Evolutionary conservation across 2,329 filamentous ascomycete species (phyloP), one percentile per base, ranked within the genome.

Genomic region (Trichoderma gracile): DNA sequence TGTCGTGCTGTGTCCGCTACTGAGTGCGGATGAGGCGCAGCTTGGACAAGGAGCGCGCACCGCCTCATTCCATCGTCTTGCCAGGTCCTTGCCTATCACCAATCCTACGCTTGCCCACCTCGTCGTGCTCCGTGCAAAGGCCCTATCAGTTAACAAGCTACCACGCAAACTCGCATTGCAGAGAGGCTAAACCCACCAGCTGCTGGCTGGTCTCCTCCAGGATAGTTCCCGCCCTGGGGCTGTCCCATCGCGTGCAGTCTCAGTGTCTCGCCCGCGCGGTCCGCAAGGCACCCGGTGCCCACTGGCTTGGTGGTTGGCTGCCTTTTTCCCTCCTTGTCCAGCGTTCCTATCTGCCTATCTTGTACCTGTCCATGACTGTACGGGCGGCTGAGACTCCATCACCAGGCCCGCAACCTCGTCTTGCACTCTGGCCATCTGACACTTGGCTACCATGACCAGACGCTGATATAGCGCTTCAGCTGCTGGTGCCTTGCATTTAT

Each of bases 301-400:
- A 61, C 42, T 50, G 33, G 52, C 23, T 47, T 19, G 38, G 19
- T 42, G 38, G 58, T 53, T 46, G 58, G 58, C 63, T 33, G 30
- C 30, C 30, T 33, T 52, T 61, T 53, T 45, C 33, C 21, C 8
- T 10, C 40, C 19, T 52, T 53, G 12, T 23, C 15, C 5, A 38
- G 23, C 54, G 25, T 54, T 38, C 40, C 27, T 33, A 56, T 46
- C n/a, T n/a, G n/a, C n/a, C n/a, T n/a, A n/a, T n/a, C n/a, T 46
- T 63, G 53, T 49, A 50, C 49, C 47, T 54, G 54, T 66, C 23
- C 42, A 62, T 61, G 56, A 61, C 65, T 65, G 47, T 56, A 25
- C 43, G 38, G 59, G 53, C 57, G 61, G 76, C 77, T 79, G 75
- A 77, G 76, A 74, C 72, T 58, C 72, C 72, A 77, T 78, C 76